A percentile compares a stretch with the other conserved stretches of the same genome.
phyloP scores from a whole-genome alignment of 169 alveolate species.

The Perkinsus marinus region DNA sequence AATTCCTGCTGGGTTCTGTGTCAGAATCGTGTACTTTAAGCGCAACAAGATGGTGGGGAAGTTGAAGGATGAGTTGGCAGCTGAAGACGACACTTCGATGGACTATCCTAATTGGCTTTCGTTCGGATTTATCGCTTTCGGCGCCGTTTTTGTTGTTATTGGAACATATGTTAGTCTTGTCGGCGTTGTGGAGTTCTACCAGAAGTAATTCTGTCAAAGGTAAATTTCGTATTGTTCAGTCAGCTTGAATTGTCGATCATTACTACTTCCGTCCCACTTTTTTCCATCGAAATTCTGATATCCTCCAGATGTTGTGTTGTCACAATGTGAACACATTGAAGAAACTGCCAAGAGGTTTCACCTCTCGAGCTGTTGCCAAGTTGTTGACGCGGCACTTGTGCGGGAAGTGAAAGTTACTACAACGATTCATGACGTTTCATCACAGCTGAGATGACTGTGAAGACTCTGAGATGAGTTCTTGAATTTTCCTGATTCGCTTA shows the following conservation, averaged over 20 bases:
- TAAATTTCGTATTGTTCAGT: background rate
- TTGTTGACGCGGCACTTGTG: too few species aligned
- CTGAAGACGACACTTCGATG: background rate
- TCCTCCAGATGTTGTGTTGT: too few species aligned
- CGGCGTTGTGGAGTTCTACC: background rate
- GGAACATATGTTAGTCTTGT: background rate
- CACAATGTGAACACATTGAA: too few species aligned
- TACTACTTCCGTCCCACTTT: background rate
- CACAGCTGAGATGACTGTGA: too few species aligned
- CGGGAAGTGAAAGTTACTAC: too few species aligned
- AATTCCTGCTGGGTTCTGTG: background rate
- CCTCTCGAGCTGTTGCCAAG: too few species aligned
- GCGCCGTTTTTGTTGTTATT: background rate
- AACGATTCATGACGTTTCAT: too few species aligned
- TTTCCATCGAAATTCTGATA: too few species aligned
- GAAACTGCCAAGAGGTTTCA: too few species aligned
- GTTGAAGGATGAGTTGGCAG: background rate
- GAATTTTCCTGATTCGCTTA: too few species aligned
- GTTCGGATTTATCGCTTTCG: background rate
- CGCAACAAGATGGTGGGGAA: background rate
- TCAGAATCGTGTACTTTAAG: background rate
- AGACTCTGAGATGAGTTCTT: too few species aligned
- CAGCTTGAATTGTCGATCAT: background rate
- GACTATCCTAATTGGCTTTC: background rate
- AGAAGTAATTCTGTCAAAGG: background rate